Conservation (phyloP, 2,329 filamentous ascomycete species). For the Elsinoe perseae region DNA sequence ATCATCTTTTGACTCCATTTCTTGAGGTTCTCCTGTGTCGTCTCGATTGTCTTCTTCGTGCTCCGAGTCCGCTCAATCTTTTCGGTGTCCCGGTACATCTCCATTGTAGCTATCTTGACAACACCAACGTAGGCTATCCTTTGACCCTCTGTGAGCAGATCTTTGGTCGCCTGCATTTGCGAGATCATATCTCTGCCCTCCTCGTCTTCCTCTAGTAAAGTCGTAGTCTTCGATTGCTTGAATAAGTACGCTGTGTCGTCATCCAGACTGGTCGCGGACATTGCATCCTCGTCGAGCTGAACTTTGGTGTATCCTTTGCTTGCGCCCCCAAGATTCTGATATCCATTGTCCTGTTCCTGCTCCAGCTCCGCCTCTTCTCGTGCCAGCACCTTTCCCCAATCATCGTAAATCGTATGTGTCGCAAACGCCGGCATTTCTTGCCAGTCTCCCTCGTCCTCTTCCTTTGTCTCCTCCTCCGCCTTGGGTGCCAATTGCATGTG, state of each 20-base stretch:
- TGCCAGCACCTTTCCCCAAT: conserved; percentile 80
- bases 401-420: conserved; percentile 90
- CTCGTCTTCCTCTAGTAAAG: conserved; percentile 61
- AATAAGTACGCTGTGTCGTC: conserved; percentile 96
- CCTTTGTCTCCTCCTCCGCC: conserved; percentile 44
- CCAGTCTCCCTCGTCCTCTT: conserved; percentile 66
- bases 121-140: conserved; percentile 93
- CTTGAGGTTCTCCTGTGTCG: conserved; percentile 68
- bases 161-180: conserved; percentile 93
- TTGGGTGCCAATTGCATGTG: conserved; percentile 56
- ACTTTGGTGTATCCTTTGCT: conserved; percentile 94
- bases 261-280: conserved; percentile 92
- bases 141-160: conserved; percentile 89
- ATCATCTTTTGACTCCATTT: conserved; percentile 99
- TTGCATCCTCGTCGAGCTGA: conserved; percentile 87
- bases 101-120: conserved; percentile 69
- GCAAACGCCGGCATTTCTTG: conserved; percentile 92
- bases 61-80: conserved; percentile 54
- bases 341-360: conserved; percentile 58
- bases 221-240: conserved; percentile 53
- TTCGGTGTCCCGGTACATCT: conserved; percentile 65
- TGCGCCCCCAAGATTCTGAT: conserved; percentile 73
- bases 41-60: conserved; percentile 62
- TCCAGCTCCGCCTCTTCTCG: conserved; percentile 64
- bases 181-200: conserved; percentile 69